Evolutionary conservation across 257 asterid species (phyloP), one percentile per base, ranked within the genome.

Genomic region (Paulownia fortunei): DNA sequence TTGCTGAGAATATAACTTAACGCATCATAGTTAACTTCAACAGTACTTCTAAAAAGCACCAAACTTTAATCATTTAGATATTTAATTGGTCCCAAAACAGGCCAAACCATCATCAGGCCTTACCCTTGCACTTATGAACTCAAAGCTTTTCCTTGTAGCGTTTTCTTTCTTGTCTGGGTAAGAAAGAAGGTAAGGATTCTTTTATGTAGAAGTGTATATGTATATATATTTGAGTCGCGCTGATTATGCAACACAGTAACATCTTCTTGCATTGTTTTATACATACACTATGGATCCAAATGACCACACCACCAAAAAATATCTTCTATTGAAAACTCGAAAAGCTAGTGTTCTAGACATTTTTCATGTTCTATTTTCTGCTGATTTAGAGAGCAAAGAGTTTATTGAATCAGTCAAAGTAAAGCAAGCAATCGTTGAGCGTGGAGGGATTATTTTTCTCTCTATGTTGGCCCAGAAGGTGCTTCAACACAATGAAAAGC

Each of bases 401-500:
- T 58, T 65, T 51, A 36, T 85, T 2, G 72, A 86, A 24, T 30
- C 77, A 5, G 3, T 21, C 70, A 5, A 42, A 27, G 72, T 58
- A 26, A 76, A 56, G 11, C 24, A 26, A 26, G 49, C 56, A 4
- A 59, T 76, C 19, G 6, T 72, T 27, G 75, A 76, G 72, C 67
- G 56, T 0, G 76, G 69, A 76, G 27, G 71, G 61, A 36, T 83
- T 61, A 61, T 83, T 56, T 82, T 68, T 66, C 21, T 74, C 12
- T 81, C 85, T 6, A 34, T 69, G 76, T 61, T 86, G 15, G 59
- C 24, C 23, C 84, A 78, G 47, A 81, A 79, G 37, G 41, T 46
- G 39, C 79, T 86, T 27, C 83, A 61, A 11, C 19, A 9, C 51
- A 54, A 37, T 8, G 72, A 36, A 46, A 76, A 47, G 23, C 36